Evolutionary conservation across 345 rosid genomes (phyloP), one percentile per base, ranked within the genome.

Genomic region (Populus davidiana): DNA sequence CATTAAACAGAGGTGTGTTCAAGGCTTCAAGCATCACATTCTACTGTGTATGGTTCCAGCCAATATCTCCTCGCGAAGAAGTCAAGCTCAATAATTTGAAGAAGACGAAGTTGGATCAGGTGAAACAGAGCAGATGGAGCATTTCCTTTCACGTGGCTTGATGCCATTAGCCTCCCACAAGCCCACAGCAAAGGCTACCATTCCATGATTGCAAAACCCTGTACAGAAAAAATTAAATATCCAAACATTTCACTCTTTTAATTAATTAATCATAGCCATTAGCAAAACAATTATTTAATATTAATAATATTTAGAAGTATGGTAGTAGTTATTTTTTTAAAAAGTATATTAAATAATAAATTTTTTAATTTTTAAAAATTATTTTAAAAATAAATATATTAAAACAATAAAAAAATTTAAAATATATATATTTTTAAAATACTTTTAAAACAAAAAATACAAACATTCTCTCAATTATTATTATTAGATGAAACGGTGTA

Each of bases 91-190:
- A 1, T 56, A 29, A 73, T 38, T 38, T 33, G 1, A 73, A 74
- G 11, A 77, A 41, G 79, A 78, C 61, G 67, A 67, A 74, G 62
- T 49, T 21, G 73, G 63, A 75, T 56, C 68, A 73, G 74, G 61
- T 44, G 78, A 75, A 78, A 36, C 77, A 59, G 17, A 71, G 76
- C 75, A 70, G 56, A 39, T 47, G 75, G 63, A 25, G 61, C 59
- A 23, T 43, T 70, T 17, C 67, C 75, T 71, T 86, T 82, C 89
- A 84, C 85, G 75, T 86, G 84, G 82, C 10, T 56, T 44, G 78
- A 72, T 74, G 69, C 76, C 75, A 75, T 79, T 74, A 54, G 73
- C 69, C 85, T 71, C 67, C 75, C 82, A 66, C n/a, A 7, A 49
- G 41, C 74, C 17, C 59, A 27, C 11, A 6, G 14, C 78, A 78